These are phyloP conservation scores for Phytomonas sp. DNA, from an alignment of 208 protist genomes.

Conservation along the genomic window DNA sequence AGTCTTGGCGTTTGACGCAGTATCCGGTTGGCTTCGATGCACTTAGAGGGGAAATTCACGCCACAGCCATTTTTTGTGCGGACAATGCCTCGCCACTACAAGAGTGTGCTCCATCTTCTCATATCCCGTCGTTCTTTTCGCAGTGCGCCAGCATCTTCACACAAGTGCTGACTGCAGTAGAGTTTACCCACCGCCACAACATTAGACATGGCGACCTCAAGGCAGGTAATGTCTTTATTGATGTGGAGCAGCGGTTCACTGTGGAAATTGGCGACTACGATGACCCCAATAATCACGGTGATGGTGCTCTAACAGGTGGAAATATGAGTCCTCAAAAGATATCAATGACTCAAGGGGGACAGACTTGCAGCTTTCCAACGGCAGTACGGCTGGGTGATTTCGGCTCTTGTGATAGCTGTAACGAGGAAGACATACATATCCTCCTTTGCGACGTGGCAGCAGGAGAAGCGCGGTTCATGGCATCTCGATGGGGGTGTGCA, in stretches of 20 bases:
- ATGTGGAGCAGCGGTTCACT: constrained; percentile 1
- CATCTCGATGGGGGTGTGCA: constrained; percentile 43
- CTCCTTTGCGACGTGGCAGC: constrained; percentile 36
- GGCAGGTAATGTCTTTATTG: constrained; percentile 67
- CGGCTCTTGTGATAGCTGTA: constrained; percentile 62
- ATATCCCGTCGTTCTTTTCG: constrained; percentile 25
- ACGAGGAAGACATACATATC: constrained; percentile 39
- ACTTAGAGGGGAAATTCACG: constrained; percentile 14
- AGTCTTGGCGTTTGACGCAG: constrained; percentile 46
- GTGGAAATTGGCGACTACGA: background rate
- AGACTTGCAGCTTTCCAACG: constrained; percentile 21
- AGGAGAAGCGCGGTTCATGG: constrained; percentile 38
- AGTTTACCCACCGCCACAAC: constrained; percentile 37
- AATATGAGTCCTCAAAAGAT: constrained; percentile 4
- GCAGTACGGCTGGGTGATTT: constrained; percentile 67
- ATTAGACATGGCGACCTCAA: constrained; percentile 81
- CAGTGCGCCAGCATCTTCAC: constrained; percentile 51
- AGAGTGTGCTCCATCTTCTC: background rate
- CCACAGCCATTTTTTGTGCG: background rate
- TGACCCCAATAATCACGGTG: background rate
- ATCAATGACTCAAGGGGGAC: background rate
- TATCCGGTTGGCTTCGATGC: constrained; percentile 42
- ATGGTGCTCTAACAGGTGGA: background rate
- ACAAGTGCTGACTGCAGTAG: constrained; percentile 62
- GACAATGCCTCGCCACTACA: background rate